Evolutionary conservation across 202 grass and related monocot species (phyloP).

Genomic region (Dendrocalamus latiflorus): DNA sequence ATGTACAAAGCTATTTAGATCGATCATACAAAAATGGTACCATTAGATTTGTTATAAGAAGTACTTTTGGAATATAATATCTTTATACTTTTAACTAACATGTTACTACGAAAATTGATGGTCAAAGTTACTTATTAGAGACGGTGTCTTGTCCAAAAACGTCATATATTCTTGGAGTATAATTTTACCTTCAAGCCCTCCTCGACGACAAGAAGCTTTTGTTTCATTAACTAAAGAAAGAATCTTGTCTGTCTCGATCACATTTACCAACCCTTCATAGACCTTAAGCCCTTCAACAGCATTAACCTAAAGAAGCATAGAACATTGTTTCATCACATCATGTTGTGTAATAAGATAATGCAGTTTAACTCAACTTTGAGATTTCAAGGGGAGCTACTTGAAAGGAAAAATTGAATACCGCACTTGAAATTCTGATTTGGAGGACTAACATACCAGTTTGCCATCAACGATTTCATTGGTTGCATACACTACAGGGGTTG

Average conservation of each 20-base stretch:
- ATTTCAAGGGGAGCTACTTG: slow-evolving; percentile 17
- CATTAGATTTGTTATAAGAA: no score
- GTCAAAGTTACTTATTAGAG: no score
- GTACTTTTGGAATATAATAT: no score
- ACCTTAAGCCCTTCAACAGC: slow-evolving; percentile 86
- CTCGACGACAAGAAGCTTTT: slow-evolving; percentile 53
- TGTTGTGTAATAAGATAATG: neutral
- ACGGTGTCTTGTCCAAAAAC: no score
- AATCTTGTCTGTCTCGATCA: slow-evolving; percentile 48
- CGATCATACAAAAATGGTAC: no score
- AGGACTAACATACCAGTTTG: slow-evolving; percentile 38
- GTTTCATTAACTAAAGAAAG: slow-evolving; percentile 70
- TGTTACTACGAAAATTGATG: no score
- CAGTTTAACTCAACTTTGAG: neutral
- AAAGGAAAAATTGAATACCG: neutral
- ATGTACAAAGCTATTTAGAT: no score
- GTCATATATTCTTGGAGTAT: neutral
- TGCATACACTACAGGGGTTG: slow-evolving; percentile 41
- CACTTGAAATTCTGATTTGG: neutral
- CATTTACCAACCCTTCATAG: slow-evolving; percentile 69
- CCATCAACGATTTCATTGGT: slow-evolving; percentile 60
- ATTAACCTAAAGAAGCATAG: slow-evolving; percentile 57
- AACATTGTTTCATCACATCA: neutral
- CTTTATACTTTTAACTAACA: no score
- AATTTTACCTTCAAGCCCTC: slow-evolving; percentile 61